These are phyloP conservation scores for Suillus bovinus DNA, from an alignment of 768 basidiomycete species.

Conservation along the genomic window DNA sequence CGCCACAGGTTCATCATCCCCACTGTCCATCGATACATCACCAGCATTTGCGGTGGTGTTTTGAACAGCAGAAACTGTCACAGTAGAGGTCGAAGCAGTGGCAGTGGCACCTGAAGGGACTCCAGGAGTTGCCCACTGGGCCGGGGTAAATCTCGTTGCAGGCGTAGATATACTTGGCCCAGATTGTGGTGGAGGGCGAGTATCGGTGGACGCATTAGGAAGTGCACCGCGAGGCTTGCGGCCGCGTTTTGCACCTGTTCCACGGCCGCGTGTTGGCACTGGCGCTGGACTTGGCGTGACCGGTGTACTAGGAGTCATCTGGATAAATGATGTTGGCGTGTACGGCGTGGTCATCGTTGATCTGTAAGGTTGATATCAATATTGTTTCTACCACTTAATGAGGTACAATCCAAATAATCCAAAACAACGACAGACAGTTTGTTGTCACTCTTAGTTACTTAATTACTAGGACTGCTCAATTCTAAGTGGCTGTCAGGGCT, in stretches of 20 bases:
- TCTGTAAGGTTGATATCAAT: background rate
- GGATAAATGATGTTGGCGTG: slow-evolving; percentile 25
- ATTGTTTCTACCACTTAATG: background rate
- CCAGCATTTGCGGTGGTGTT: slow-evolving; percentile 6
- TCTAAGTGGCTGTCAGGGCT: too few relatives aligned
- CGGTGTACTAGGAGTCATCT: slow-evolving; percentile 18
- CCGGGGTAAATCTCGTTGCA: slow-evolving; percentile 35
- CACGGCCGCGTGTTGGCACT: slow-evolving; percentile 20
- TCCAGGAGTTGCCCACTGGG: slow-evolving; percentile 39
- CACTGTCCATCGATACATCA: slow-evolving; percentile 10
- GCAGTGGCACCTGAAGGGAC: slow-evolving; percentile 12
- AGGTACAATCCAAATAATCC: background rate
- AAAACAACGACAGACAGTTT: background rate
- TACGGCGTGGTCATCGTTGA: slow-evolving; percentile 26
- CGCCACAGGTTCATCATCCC: slow-evolving; percentile 20
- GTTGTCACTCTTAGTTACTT: too few relatives aligned
- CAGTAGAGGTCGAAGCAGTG: slow-evolving; percentile 7
- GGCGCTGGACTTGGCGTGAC: slow-evolving; percentile 23
- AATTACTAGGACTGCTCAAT: too few relatives aligned
- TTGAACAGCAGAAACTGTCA: slow-evolving; percentile 14
- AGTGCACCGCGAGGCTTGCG: slow-evolving; percentile 48
- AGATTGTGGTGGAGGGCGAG: slow-evolving; percentile 15
- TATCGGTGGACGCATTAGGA: slow-evolving; percentile 22
- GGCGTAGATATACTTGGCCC: slow-evolving; percentile 12
- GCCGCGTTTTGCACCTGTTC: slow-evolving; percentile 44